A percentile compares a stretch with the other conserved stretches of the same genome.
phyloP scores from a whole-genome alignment of 2,329 filamentous ascomycete genomes.

The Furcasterigmium sp. region DNA sequence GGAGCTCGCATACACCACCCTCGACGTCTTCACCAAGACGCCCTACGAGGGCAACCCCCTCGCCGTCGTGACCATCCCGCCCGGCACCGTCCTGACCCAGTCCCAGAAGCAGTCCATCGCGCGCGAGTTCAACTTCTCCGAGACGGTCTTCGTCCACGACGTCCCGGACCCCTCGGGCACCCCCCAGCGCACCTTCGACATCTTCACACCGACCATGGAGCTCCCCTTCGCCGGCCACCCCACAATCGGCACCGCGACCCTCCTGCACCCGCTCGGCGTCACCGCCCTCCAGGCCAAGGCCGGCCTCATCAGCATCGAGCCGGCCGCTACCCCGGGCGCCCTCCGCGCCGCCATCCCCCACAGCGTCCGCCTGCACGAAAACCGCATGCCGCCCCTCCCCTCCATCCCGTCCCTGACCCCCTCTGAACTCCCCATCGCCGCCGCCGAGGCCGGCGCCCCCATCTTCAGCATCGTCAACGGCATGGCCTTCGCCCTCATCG shows the following conservation, averaged over 20 bases:
- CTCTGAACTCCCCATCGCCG: too few relatives aligned
- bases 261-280: slow-evolving; percentile 34
- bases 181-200: slow-evolving; percentile 37
- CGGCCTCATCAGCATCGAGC: slow-evolving; percentile 45
- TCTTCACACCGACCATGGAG: slow-evolving; percentile 51
- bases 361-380: too few relatives aligned
- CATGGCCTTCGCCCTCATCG: slow-evolving; percentile 66
- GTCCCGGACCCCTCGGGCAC: slow-evolving; percentile 20
- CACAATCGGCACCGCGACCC: slow-evolving; percentile 50
- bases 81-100: slow-evolving; percentile 35
- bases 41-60: slow-evolving; percentile 55
- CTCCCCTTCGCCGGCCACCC: slow-evolving; percentile 60
- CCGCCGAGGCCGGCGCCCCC: slow-evolving; percentile 33
- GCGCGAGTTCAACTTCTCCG: slow-evolving; percentile 58
- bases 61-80: slow-evolving; percentile 50
- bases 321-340: slow-evolving; percentile 26
- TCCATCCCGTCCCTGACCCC: not conserved
- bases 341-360: slow-evolving; percentile 63
- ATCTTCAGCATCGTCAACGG: slow-evolving; percentile 64
- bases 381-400: slow-evolving; percentile 2
- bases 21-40: slow-evolving; percentile 52
- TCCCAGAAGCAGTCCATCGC: slow-evolving; percentile 53
- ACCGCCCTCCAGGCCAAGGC: slow-evolving; percentile 48
- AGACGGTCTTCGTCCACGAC: slow-evolving; percentile 58
- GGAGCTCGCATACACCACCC: too few relatives aligned